These are phyloP conservation scores for Discostella stelligeroides DNA, from an alignment of 108 stramenopile genomes.

Conservation along the genomic window DNA sequence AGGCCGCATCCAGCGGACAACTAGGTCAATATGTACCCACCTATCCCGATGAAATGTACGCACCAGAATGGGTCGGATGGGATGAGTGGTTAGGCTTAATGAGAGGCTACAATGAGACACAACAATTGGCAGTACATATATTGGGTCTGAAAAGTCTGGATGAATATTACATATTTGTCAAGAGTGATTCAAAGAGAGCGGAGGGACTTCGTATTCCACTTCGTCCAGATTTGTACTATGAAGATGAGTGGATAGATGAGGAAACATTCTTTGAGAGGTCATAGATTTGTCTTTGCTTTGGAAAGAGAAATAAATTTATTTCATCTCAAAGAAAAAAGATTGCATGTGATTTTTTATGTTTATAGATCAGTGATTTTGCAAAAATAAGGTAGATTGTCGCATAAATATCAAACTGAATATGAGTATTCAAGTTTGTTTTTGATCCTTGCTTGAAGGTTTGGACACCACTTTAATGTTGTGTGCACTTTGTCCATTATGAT, in stretches of 20 bases:
- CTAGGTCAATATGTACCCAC: conserved; percentile 60
- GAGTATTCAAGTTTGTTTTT: no score
- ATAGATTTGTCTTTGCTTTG: no score
- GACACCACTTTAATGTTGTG: no score
- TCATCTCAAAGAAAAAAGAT: no score
- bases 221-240: conserved; percentile 64
- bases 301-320: no score
- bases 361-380: no score
- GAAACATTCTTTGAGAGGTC: conserved; percentile 57
- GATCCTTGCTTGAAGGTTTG: no score
- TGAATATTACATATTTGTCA: conserved; percentile 60
- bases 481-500: no score
- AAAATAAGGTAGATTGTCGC: no score
- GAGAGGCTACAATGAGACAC: conserved; percentile 65
- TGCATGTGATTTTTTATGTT: no score
- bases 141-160: conserved; percentile 53
- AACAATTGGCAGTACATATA: conserved; percentile 46
- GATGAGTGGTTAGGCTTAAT: conserved; percentile 78
- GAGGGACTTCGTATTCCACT: conserved; percentile 71
- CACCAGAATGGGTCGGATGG: conserved; percentile 68
- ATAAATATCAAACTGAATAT: no score
- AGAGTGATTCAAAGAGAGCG: conserved; percentile 52
- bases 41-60: conserved; percentile 76
- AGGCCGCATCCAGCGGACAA: conserved; percentile 53
- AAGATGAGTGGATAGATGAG: conserved; percentile 61